phyloP scores from a whole-genome alignment of 345 rosid species.

The Excoecaria agallocha region DNA sequence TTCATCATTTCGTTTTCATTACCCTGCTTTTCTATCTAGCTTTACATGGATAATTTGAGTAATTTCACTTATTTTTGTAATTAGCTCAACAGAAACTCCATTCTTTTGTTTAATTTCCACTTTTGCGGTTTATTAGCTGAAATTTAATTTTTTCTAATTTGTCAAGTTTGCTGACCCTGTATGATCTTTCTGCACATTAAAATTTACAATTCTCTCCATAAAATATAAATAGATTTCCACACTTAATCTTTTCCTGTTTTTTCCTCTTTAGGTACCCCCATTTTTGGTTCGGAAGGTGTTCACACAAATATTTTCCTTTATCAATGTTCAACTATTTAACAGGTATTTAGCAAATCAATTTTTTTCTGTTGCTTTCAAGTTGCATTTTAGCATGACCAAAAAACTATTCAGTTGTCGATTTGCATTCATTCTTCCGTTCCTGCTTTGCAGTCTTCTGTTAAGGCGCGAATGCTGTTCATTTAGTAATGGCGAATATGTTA shows the following conservation, averaged over 20 bases:
- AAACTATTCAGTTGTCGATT: not conserved
- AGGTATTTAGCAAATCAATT: constrained; percentile 41
- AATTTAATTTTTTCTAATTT: too few relatives aligned
- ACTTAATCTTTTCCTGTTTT: not conserved
- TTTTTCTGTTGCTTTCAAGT: not conserved
- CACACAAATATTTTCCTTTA: constrained; percentile 92
- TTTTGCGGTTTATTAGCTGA: too few relatives aligned
- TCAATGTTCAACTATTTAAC: constrained; percentile 94
- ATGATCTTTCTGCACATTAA: not conserved
- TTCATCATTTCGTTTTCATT: not conserved
- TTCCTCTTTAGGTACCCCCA: constrained; percentile 70
- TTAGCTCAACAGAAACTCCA: too few relatives aligned
- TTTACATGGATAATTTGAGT: not conserved
- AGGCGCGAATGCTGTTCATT: constrained; percentile 95
- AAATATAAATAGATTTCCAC: not conserved
- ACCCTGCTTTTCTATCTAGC: too few relatives aligned
- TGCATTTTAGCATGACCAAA: not conserved
- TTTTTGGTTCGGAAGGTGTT: constrained; percentile 92
- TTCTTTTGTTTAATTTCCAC: too few relatives aligned
- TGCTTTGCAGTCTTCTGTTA: constrained; percentile 56
- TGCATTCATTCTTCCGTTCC: not conserved
- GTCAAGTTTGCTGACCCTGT: too few relatives aligned
- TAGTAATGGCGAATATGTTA: constrained; percentile 93
- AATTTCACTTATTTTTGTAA: too few relatives aligned
- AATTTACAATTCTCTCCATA: not conserved